Percentiles rank a stretch among this genome's conserved stretches.
These are phyloP conservation scores for Talaromyces sp. DNA, from an alignment of 2,329 filamentous ascomycete species.

Conservation along the genomic window DNA sequence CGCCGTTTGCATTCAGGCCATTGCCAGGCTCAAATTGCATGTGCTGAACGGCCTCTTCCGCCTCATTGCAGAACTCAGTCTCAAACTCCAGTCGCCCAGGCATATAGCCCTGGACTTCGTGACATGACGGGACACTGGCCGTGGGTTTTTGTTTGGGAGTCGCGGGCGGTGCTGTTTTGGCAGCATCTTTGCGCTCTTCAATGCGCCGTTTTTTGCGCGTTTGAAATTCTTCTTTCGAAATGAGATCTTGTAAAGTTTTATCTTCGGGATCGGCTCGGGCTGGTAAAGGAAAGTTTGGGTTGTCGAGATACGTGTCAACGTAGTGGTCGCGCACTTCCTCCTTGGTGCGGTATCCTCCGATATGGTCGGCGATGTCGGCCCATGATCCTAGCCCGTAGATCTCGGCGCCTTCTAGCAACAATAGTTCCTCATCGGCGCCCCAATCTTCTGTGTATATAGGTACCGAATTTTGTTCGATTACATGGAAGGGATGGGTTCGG, in stretches of 20 bases:
- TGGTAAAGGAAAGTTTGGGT: slow-evolving; percentile 77
- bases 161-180: slow-evolving; percentile 75
- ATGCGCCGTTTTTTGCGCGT: slow-evolving; percentile 87
- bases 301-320: slow-evolving; percentile 79
- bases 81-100: slow-evolving; percentile 95
- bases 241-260: slow-evolving; percentile 69
- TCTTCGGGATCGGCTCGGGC: slow-evolving; percentile 80
- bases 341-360: slow-evolving; percentile 88
- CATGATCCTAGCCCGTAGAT: slow-evolving; percentile 95
- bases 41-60: slow-evolving; percentile 94
- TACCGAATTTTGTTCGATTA: slow-evolving; percentile 97
- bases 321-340: slow-evolving; percentile 97
- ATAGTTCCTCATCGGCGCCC: slow-evolving; percentile 95
- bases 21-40: slow-evolving; percentile 98
- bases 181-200: slow-evolving; percentile 81
- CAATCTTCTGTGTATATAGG: slow-evolving; percentile 93
- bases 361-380: slow-evolving; percentile 97
- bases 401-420: slow-evolving; percentile 88
- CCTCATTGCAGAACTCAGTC: slow-evolving; percentile 95
- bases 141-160: slow-evolving; percentile 95
- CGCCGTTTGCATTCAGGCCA: slow-evolving; percentile 81
- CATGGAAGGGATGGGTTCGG: slow-evolving; percentile 77
- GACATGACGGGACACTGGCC: slow-evolving; percentile 88
- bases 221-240: slow-evolving; percentile 90
- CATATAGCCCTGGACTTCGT: slow-evolving; percentile 99